Base-by-base conservation (phyloP, 305 asterid genomes). In the Ilex paraguariensis region DNA sequence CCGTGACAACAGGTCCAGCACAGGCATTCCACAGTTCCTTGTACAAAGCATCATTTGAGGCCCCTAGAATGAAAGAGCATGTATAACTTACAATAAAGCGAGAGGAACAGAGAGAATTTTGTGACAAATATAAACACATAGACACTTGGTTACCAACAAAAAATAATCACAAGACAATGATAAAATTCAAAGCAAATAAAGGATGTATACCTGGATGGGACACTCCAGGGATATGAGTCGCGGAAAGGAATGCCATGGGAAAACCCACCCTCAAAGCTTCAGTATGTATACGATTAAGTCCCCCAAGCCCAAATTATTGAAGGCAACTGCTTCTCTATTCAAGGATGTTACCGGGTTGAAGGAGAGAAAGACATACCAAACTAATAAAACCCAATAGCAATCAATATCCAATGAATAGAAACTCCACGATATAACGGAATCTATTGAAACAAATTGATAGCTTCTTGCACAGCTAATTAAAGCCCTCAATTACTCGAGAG, bases 1-100 rank as follows among this genome's bases (percentile, higher is more conserved):
- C 82, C 10, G 77, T 74, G 54, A 93, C 96, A 62, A 93, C 96
- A 58, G 98, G 95, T 33, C 97, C 97, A 44, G 98, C 98, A 79
- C 98, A 93, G 59, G 97, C 95, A 80, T 84, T 86, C 98, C 97
- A 90, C 10, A 90, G 91, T 73, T 82, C 91, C 78, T 81, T 78
- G 72, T 75, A 86, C 72, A 89, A 61, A 54, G 91, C 91, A 70
- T 61, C 79, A 81, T 71, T 69, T 51, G 78, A 16, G 6, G 56
- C 1, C 10, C 56, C 56, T 52, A 21, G 7, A 52, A 52, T 14
- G n/a, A n/a, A 52, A 52, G n/a, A 8, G n/a, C 10, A 52, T 3
- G 10, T 3, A 17, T 13, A 52, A 14, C 10, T 52, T 14, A 52
- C 10, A 17, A 0, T 10, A 6, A 14, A 14, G 15, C 15, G 3